Percentiles rank a stretch among this genome's conserved stretches.
phyloP scores from a whole-genome alignment of 2,329 filamentous ascomycete species.

The Aspergillus tamarii region DNA sequence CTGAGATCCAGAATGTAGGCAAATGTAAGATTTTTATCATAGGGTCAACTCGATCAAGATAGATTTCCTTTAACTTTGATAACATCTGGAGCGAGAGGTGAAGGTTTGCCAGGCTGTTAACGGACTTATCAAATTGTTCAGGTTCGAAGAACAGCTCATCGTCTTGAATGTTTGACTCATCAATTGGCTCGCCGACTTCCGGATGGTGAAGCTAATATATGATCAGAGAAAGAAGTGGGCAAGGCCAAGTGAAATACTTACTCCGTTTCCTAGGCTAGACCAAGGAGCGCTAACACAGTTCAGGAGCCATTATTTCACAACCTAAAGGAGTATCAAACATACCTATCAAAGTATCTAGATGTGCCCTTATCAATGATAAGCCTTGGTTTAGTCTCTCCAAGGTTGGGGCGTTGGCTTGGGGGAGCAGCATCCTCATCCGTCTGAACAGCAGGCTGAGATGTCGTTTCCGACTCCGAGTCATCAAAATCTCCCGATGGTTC shows the following conservation, averaged over 20 bases:
- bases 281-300: neutral
- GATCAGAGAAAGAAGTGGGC: neutral
- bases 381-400: neutral
- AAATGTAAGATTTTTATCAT: constrained; percentile 26
- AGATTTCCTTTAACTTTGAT: constrained; percentile 11
- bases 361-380: neutral
- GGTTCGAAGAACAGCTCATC: neutral
- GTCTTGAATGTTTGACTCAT: neutral
- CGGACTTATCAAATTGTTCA: neutral
- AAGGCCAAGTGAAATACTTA: neutral
- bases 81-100: neutral
- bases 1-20: constrained; percentile 8
- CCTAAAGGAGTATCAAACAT: neutral
- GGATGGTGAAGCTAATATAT: neutral
- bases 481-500: neutral
- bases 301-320: neutral
- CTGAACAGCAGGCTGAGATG: neutral
- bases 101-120: neutral
- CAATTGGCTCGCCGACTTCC: neutral
- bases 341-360: neutral
- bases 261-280: neutral
- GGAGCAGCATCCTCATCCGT: neutral
- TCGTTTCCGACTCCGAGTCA: neutral
- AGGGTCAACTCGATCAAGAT: constrained; percentile 24
- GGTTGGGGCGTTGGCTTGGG: neutral